phyloP scores from a whole-genome alignment of 768 basidiomycete species.

The Roridomyces roridus region DNA sequence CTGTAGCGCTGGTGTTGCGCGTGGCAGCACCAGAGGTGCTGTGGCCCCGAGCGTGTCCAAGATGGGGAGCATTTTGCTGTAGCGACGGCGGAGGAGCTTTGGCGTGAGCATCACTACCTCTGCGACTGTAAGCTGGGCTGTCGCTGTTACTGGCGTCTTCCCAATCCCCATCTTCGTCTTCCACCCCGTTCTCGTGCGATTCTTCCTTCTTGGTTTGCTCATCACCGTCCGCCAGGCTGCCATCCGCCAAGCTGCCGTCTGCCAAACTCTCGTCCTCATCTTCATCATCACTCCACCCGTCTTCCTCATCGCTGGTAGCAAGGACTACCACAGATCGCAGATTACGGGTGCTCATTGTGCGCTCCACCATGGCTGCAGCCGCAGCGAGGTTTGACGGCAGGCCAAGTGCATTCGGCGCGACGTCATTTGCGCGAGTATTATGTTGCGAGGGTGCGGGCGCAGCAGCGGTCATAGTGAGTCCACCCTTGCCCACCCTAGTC shows the following conservation, averaged over 20 bases:
- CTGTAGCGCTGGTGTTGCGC: constrained; percentile 9
- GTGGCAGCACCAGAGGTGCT: neutral
- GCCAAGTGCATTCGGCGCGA: neutral
- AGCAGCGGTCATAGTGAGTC: neutral
- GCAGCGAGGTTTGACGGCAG: constrained; percentile 18
- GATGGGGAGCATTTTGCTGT: constrained; percentile 11
- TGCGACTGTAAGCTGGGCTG: neutral
- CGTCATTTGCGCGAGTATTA: neutral
- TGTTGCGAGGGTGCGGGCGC: too few relatives aligned
- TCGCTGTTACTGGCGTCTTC: constrained; percentile 24
- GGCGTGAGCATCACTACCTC: neutral
- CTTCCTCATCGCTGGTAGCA: constrained; percentile 19
- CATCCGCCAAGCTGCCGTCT: constrained; percentile 10
- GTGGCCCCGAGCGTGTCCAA: constrained; percentile 7
- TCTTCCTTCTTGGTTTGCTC: constrained; percentile 22
- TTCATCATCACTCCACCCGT: constrained; percentile 18
- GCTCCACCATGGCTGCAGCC: constrained; percentile 18
- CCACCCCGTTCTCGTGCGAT: constrained; percentile 12
- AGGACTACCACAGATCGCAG: constrained; percentile 5
- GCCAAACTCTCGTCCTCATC: constrained; percentile 12
- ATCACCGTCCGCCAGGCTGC: constrained; percentile 8
- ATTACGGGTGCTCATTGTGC: constrained; percentile 16
- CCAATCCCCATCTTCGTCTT: constrained; percentile 19
- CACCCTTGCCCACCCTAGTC: neutral
- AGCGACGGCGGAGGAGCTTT: constrained; percentile 18